These are phyloP conservation scores for Macrolepiota fuliginosa DNA, from an alignment of 768 basidiomycete genomes.

Conservation along the genomic window DNA sequence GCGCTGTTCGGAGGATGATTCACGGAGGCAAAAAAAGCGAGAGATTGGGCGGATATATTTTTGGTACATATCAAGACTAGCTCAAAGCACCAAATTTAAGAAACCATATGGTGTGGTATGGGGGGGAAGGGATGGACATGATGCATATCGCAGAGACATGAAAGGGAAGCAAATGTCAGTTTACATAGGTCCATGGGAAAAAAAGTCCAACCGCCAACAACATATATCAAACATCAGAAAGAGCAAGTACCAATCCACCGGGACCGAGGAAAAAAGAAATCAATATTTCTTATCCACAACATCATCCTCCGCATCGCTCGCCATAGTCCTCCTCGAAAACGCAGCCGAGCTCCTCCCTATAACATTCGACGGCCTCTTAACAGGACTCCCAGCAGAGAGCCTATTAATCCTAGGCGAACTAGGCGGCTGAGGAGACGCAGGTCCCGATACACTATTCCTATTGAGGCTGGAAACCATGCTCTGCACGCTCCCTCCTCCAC, in stretches of 20 bases:
- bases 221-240: not conserved
- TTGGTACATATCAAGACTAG: not conserved
- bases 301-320: constrained; percentile 81
- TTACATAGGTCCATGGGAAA: too few relatives aligned
- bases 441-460: constrained; percentile 39
- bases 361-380: constrained; percentile 43
- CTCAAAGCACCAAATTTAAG: not conserved
- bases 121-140: too few relatives aligned
- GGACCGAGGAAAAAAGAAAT: not conserved
- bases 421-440: constrained; percentile 28
- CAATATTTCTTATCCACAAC: constrained; percentile 42
- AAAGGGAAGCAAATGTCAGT: too few relatives aligned
- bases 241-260: not conserved
- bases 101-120: not conserved
- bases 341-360: constrained; percentile 46
- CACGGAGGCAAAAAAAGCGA: not conserved
- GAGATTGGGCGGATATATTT: not conserved
- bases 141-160: too few relatives aligned
- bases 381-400: constrained; percentile 41
- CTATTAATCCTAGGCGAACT: constrained; percentile 40
- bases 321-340: constrained; percentile 75
- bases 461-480: constrained; percentile 58
- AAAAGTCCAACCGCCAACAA: too few relatives aligned
- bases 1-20: too few relatives aligned
- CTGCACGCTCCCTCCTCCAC: constrained; percentile 51